A percentile compares a stretch with the other conserved stretches of the same genome.
These are phyloP conservation scores for Carex sylvatica DNA, from an alignment of 202 grass and related monocot species.

Conservation along the genomic window DNA sequence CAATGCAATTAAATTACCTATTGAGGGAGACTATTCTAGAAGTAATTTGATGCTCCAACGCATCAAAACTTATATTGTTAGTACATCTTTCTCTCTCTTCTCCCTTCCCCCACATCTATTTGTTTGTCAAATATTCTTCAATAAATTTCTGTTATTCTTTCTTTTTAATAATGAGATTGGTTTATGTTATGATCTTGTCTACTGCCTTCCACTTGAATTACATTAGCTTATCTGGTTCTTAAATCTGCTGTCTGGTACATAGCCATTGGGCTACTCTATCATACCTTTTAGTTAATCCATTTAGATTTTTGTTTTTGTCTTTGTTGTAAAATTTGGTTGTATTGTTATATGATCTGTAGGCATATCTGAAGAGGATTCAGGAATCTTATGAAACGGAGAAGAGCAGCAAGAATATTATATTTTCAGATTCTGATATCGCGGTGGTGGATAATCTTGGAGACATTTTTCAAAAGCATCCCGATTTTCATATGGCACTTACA, in stretches of 20 bases:
- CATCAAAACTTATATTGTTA: conserved; percentile 89
- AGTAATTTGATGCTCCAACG: conserved; percentile 92
- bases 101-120: background rate
- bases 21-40: conserved; percentile 75
- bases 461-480: conserved; percentile 66
- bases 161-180: conserved; percentile 1
- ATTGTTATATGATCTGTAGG: conserved; percentile 34
- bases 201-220: background rate
- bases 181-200: conserved; percentile 30
- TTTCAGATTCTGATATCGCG: conserved; percentile 85
- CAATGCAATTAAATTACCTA: conserved; percentile 43
- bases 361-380: conserved; percentile 65
- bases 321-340: background rate
- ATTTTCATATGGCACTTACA: conserved; percentile 81
- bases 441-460: conserved; percentile 71
- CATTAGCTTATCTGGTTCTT: conserved; percentile 10
- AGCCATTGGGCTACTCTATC: background rate
- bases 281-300: background rate
- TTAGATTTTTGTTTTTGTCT: conserved; percentile 1
- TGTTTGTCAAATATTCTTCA: background rate
- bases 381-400: conserved; percentile 37
- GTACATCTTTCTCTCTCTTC: conserved; percentile 22
- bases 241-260: conserved; percentile 20
- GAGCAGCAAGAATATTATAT: conserved; percentile 52
- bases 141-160: conserved; percentile 7